Conservation (phyloP, 2,329 filamentous ascomycete genomes). For the Epichloe sibirici region DNA sequence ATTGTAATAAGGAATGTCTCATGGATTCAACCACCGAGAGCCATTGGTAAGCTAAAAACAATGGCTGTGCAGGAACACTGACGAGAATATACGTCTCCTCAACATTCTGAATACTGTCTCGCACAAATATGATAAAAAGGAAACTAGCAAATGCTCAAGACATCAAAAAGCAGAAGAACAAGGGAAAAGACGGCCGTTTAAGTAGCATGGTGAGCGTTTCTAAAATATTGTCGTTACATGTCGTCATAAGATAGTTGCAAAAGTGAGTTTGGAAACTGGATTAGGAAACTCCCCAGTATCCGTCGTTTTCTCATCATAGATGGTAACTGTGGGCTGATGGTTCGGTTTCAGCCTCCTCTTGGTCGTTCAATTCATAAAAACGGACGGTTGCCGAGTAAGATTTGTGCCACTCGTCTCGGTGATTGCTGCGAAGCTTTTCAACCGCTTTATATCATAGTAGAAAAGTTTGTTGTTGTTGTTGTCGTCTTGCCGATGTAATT, state of each 20-base stretch:
- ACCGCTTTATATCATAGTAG: constrained; percentile 17
- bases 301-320: background rate
- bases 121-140: background rate
- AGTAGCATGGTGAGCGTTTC: constrained; percentile 6
- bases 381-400: constrained; percentile 5
- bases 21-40: background rate
- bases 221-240: constrained; percentile 12
- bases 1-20: background rate
- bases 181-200: background rate
- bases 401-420: constrained; percentile 18
- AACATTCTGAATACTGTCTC: background rate
- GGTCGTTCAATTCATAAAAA: constrained; percentile 6
- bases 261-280: constrained; percentile 6
- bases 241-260: constrained; percentile 16
- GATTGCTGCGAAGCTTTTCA: constrained; percentile 27
- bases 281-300: background rate
- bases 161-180: background rate
- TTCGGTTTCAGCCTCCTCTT: constrained; percentile 2
- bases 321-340: background rate
- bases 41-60: background rate
- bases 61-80: background rate
- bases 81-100: background rate
- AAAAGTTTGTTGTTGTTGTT: background rate
- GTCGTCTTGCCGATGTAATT: background rate
- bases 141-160: background rate